Base-by-base conservation (phyloP, 139 green algal genomes). In the Gonium pectorale region DNA sequence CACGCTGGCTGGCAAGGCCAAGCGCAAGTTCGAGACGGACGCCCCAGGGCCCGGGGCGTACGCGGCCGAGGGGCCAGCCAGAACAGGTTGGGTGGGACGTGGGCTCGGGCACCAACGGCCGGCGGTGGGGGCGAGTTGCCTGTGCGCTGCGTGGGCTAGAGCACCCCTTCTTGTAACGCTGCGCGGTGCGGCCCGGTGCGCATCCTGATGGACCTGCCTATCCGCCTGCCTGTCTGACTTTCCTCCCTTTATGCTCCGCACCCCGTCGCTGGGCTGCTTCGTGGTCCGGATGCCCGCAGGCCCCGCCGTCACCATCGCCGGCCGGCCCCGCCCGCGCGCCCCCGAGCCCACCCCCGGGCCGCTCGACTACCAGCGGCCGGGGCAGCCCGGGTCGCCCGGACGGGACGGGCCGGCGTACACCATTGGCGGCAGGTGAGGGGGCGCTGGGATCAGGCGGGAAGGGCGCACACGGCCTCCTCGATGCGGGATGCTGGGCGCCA, bases 31-130 rank as follows among this genome's bases (percentile, higher is more conserved):
- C 15, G 78, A 84, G 43, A 84, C 78, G 13, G 60, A 83, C 44
- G 37, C 80, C 7, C 86, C 86, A 6, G 79, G 86, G 5, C 86
- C 86, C 1, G 86, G 86, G 8, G 19, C 64, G 3, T 89, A 89
- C 69, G 29, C 44, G 8, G 38, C 80, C 3, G 24, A 73, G 54
- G 40, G 46, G 24, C 40, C 67, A 19, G 41, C n/a, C 35, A 37
- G n/a, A 15, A 82, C 67, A n/a, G 79, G 67, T 86, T 62, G 41
- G 59, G 8, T 41, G 13, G 62, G 62, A 24, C n/a, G n/a, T 9
- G 7, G 29, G 62, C n/a, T n/a, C n/a, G 56, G 56, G 8, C 67
- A 33, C 67, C 24, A 22, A n/a, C n/a, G n/a, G n/a, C n/a, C n/a
- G n/a, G n/a, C n/a, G n/a, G n/a, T n/a, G n/a, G n/a, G n/a, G n/a